phyloP scores from a whole-genome alignment of 495 filamentous ascomycete genomes.

The Astrothelium subdiscretum region DNA sequence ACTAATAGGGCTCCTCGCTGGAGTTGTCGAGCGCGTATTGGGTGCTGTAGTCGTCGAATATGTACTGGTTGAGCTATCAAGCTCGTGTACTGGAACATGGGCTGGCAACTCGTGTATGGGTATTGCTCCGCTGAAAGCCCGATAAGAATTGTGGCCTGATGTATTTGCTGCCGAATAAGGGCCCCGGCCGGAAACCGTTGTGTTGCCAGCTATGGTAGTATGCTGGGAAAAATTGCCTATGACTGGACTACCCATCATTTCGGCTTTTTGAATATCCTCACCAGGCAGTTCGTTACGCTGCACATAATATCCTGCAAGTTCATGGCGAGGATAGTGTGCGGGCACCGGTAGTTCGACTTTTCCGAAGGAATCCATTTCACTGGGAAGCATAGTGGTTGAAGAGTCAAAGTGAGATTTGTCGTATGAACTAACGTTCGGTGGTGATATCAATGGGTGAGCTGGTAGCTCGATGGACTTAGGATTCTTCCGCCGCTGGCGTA shows the following conservation, averaged over 20 bases:
- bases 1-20: not conserved
- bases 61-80: not conserved
- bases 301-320: not conserved
- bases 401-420: not conserved
- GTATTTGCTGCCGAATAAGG: not conserved
- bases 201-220: not conserved
- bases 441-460: not conserved
- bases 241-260: not conserved
- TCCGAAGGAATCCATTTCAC: not conserved
- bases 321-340: not conserved
- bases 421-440: no score
- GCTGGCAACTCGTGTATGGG: not conserved
- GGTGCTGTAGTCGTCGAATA: not conserved
- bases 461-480: not conserved
- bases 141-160: not conserved
- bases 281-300: not conserved
- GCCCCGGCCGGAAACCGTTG: not conserved
- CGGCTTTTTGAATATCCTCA: not conserved
- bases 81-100: not conserved
- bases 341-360: not conserved
- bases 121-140: not conserved
- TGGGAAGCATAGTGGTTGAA: not conserved
- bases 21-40: not conserved
- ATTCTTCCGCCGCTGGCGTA: constrained; percentile 1
- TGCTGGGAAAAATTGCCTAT: not conserved